Evolutionary conservation across 2,329 filamentous ascomycete genomes (phyloP).

Genomic region (Tolypocladium inflatum): DNA sequence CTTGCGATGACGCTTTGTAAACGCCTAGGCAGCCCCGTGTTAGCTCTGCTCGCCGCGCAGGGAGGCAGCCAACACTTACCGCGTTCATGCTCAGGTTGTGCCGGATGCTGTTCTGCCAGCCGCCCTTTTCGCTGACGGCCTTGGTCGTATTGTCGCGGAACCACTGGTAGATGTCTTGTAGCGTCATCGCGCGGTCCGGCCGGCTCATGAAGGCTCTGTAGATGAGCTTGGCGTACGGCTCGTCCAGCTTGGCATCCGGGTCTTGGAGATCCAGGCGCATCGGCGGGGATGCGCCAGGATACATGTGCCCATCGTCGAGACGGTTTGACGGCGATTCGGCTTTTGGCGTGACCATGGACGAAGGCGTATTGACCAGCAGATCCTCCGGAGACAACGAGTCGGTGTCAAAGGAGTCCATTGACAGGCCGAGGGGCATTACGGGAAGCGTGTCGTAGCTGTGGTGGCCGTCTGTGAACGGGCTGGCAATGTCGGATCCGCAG

Average conservation of each 20-base stretch:
- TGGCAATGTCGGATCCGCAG: neutral
- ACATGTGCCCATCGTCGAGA: neutral
- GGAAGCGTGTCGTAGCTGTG: neutral
- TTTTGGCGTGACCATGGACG: conserved; percentile 4
- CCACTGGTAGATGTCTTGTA: conserved; percentile 88
- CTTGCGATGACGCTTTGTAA: conserved; percentile 28
- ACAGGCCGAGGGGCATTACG: neutral
- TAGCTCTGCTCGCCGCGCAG: neutral
- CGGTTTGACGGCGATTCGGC: neutral
- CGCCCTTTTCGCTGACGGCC: conserved; percentile 62
- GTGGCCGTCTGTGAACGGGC: neutral
- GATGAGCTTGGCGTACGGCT: conserved; percentile 77
- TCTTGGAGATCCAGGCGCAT: conserved; percentile 8
- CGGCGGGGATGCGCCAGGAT: conserved; percentile 7
- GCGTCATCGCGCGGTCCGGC: conserved; percentile 58
- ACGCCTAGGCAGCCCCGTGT: conserved; percentile 21
- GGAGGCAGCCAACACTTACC: conserved; percentile 38
- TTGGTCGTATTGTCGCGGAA: conserved; percentile 76
- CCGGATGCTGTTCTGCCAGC: conserved; percentile 93
- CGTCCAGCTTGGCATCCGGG: conserved; percentile 27
- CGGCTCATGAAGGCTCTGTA: conserved; percentile 63
- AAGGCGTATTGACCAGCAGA: conserved; percentile 1
- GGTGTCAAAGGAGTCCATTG: conserved; percentile 6
- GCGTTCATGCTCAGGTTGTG: conserved; percentile 95
- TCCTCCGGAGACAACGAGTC: conserved; percentile 3